Base-by-base conservation (phyloP, 192 early-diverging fungal genomes). In the Coemansia sp. region DNA sequence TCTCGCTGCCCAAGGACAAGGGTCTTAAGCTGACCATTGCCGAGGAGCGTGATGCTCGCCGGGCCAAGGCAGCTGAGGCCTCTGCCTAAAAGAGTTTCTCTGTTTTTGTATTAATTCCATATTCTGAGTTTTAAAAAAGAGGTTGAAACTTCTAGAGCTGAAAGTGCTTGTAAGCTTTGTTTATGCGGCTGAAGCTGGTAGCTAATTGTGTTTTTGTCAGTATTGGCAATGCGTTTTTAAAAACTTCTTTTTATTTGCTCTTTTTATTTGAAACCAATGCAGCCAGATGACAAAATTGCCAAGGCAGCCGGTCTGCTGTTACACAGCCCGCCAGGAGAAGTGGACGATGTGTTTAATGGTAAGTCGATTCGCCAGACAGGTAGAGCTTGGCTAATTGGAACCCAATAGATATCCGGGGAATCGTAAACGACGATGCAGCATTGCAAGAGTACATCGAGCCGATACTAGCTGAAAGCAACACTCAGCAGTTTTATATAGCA, bases 1-100 rank as follows among this genome's bases (percentile, higher is more conserved):
- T 99, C 82, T 96, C 93, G 36, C 85, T 98, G 58, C 97, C 97
- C 84, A 98, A 96, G 87, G 91, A 91, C 83, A 96, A 95, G 87
- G 95, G 95, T 85, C 81, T 98, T 79, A 94, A 94, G 91, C 89
- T 97, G 67, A 92, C 93, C 76, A 98, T 99, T 70, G 84, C 95
- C 63, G 95, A 99, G 87, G 95, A 99, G 87, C 91, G 96, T 82
- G 96, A 99, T 82, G 77, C 88, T 39, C 86, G 94, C 63, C 80
- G 92, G 61, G 88, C 84, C 83, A 53, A 78, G 86, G 63, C 65
- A 28, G 57, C 72, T 42, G 66, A 69, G 58, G 73, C 63, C 48
- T 67, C 74, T 56, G 74, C 74, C 60, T 78, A 78, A 78, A 47
- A 41, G 3, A 47, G 26, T 47, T 14, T 20, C 18, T 45, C 43